A percentile compares a stretch with the other conserved stretches of the same genome.
These are phyloP conservation scores for Hypoxylon sp. DNA, from an alignment of 2,329 filamentous ascomycete genomes.

Conservation along the genomic window DNA sequence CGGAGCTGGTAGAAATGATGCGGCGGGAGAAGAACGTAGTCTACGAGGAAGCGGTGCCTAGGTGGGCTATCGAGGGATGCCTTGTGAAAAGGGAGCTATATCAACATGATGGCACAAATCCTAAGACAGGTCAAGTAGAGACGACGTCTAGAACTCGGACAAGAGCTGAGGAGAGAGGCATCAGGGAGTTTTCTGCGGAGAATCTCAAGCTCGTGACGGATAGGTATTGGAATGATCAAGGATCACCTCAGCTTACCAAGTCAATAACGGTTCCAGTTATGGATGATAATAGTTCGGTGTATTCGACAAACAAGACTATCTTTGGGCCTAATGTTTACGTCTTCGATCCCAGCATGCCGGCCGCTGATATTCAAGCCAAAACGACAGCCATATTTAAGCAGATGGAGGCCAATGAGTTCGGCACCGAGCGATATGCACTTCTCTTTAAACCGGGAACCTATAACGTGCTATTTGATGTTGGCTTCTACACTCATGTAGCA, in stretches of 20 bases:
- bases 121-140: slow-evolving; percentile 6
- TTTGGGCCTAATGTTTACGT: slow-evolving; percentile 55
- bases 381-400: slow-evolving; percentile 51
- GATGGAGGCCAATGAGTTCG: slow-evolving; percentile 57
- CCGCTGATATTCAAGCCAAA: slow-evolving; percentile 51
- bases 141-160: slow-evolving; percentile 11
- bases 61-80: slow-evolving; percentile 39
- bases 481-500: slow-evolving; percentile 55
- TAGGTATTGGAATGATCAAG: slow-evolving; percentile 28
- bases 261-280: slow-evolving; percentile 5
- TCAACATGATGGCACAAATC: slow-evolving; percentile 13
- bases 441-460: slow-evolving; percentile 55
- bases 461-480: slow-evolving; percentile 54
- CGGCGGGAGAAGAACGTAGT: slow-evolving; percentile 27
- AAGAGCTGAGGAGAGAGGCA: slow-evolving; percentile 28
- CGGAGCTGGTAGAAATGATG: slow-evolving; percentile 37
- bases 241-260: slow-evolving; percentile 7
- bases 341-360: slow-evolving; percentile 53
- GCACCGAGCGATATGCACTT: slow-evolving; percentile 52
- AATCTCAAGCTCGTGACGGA: slow-evolving; percentile 33
- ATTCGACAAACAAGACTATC: slow-evolving; percentile 50
- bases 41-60: slow-evolving; percentile 37
- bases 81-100: slow-evolving; percentile 35
- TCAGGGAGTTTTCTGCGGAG: slow-evolving; percentile 28
- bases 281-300: slow-evolving; percentile 21